Percentiles rank a stretch among this genome's conserved stretches.
Evolutionary conservation across 345 rosid genomes (phyloP).

Genomic region (Streptanthus diversifolius): DNA sequence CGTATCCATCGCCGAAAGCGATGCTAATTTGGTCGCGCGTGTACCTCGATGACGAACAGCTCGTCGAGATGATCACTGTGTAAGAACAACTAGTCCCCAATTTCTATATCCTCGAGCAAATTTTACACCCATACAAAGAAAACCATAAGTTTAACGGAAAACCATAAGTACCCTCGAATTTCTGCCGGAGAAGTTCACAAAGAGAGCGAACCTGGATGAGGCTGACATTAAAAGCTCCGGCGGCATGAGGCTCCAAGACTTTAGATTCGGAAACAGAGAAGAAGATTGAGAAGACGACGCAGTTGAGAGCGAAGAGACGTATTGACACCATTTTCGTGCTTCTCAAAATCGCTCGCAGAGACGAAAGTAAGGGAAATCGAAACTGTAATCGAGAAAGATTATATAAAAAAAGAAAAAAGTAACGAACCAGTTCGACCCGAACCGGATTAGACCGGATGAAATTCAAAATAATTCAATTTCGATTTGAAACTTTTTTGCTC

Average conservation of each 20-base stretch:
- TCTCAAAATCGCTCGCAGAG: conserved; percentile 7
- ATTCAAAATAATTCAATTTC: neutral
- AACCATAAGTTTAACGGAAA: neutral
- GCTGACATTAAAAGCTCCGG: conserved; percentile 51
- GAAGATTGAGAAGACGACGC: conserved; percentile 19
- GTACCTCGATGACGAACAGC: conserved; percentile 71
- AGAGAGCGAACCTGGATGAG: conserved; percentile 52
- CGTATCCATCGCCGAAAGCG: conserved; percentile 88
- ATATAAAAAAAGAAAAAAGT: neutral
- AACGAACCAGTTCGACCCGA: neutral
- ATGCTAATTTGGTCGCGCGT: conserved; percentile 88
- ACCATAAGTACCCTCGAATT: neutral
- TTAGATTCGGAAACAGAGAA: conserved; percentile 31
- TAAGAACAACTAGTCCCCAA: conserved; percentile 58
- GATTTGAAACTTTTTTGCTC: neutral
- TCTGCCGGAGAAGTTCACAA: neutral
- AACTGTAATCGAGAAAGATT: neutral
- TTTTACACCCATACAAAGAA: neutral
- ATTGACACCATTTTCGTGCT: conserved; percentile 24
- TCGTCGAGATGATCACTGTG: conserved; percentile 58
- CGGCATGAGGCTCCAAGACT: conserved; percentile 41
- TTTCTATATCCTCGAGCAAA: conserved; percentile 29
- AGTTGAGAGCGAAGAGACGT: conserved; percentile 20
- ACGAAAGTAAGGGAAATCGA: neutral
- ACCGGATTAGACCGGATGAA: conserved; percentile 15